Evolutionary conservation across 2,329 filamentous ascomycete species (phyloP).

Genomic region (Exophiala phaeomuriformis): DNA sequence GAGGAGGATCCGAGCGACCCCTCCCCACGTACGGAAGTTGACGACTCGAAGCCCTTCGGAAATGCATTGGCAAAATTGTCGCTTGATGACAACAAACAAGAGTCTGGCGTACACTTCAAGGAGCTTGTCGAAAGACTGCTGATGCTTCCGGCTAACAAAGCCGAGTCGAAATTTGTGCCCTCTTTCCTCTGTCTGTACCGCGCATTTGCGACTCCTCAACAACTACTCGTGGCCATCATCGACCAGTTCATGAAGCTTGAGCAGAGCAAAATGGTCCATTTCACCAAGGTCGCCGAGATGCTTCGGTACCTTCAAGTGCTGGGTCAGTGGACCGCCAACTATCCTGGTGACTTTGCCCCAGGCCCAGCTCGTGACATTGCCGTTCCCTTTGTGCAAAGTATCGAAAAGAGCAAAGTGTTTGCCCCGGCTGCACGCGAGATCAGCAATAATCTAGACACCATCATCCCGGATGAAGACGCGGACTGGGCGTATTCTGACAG

Average conservation of each 20-base stretch:
- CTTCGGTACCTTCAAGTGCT: slow-evolving; percentile 76
- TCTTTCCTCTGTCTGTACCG: slow-evolving; percentile 90
- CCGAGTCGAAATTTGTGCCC: slow-evolving; percentile 80
- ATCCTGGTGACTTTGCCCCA: slow-evolving; percentile 88
- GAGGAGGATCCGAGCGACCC: slow-evolving; percentile 24
- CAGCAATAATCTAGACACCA: slow-evolving; percentile 64
- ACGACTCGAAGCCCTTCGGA: slow-evolving; percentile 4
- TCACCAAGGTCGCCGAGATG: slow-evolving; percentile 73
- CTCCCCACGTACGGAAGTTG: slow-evolving; percentile 11
- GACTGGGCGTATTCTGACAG: slow-evolving; percentile 84
- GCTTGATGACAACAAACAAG: slow-evolving; percentile 31
- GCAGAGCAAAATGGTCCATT: slow-evolving; percentile 61
- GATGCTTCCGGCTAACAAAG: slow-evolving; percentile 69
- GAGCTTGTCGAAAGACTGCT: slow-evolving; percentile 83
- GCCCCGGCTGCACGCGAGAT: slow-evolving; percentile 77
- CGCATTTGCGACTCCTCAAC: slow-evolving; percentile 77
- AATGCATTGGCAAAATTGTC: slow-evolving; percentile 6
- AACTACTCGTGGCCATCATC: slow-evolving; percentile 67
- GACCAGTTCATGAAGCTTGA: slow-evolving; percentile 62
- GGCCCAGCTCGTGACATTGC: slow-evolving; percentile 64
- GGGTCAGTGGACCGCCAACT: slow-evolving; percentile 80
- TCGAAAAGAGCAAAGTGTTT: slow-evolving; percentile 75
- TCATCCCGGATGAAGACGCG: slow-evolving; percentile 81
- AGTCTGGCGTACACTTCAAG: slow-evolving; percentile 44
- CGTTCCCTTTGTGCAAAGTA: slow-evolving; percentile 63